Evolutionary conservation across 495 filamentous ascomycete genomes (phyloP).

Genomic region (Neurospora sp.): DNA sequence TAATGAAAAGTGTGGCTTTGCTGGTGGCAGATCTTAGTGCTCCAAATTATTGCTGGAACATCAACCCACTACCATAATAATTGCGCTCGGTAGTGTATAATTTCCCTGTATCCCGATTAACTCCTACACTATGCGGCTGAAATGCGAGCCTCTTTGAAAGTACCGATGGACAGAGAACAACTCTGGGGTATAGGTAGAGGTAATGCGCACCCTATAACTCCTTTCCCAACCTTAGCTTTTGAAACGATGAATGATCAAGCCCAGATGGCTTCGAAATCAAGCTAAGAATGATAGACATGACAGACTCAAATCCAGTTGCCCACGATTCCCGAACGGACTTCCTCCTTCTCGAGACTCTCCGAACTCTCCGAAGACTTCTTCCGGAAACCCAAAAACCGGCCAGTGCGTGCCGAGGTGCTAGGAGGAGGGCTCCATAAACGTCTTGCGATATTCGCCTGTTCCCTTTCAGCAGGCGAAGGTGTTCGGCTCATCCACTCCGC

Average conservation of each 20-base stretch:
- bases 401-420: not conserved
- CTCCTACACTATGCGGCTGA: not conserved
- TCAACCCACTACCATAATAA: not conserved
- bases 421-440: slow-evolving; percentile 14
- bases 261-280: not conserved
- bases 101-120: not conserved
- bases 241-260: not conserved
- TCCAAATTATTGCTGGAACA: not conserved
- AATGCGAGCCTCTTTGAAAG: not conserved
- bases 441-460: not conserved
- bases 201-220: not conserved
- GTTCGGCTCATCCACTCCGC: slow-evolving; percentile 31
- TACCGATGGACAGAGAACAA: not conserved
- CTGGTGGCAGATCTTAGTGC: not conserved
- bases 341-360: not conserved
- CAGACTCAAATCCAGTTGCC: not conserved
- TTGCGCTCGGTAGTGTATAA: not conserved
- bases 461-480: slow-evolving; percentile 20
- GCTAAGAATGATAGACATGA: not conserved
- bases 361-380: not conserved
- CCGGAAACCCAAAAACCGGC: slow-evolving; percentile 8
- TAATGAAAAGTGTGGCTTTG: not conserved
- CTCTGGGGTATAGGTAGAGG: not conserved
- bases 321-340: not conserved
- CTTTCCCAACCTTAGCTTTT: not conserved